phyloP scores from a whole-genome alignment of 805 yeast genomes.

The Yamadazyma paraphyllophila region DNA sequence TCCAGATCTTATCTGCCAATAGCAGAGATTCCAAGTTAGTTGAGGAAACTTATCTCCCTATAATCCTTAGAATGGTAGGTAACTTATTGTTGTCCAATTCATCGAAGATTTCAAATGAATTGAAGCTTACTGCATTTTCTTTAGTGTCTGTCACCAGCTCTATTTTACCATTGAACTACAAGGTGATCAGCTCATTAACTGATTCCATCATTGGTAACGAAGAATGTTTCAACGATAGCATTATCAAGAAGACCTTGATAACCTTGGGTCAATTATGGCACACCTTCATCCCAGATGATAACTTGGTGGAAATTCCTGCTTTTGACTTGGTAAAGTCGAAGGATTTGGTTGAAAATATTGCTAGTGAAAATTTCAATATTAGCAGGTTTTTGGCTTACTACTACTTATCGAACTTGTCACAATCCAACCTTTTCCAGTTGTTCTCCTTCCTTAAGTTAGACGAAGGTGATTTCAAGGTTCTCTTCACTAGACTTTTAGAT shows the following conservation, averaged over 20 bases:
- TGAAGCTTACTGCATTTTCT: constrained; percentile 82
- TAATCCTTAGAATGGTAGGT: constrained; percentile 58
- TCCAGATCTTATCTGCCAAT: constrained; percentile 65
- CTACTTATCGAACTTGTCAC: constrained; percentile 25
- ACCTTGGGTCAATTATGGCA: constrained; percentile 43
- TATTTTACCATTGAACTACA: constrained; percentile 56
- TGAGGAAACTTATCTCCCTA: constrained; percentile 49
- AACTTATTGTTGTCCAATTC: constrained; percentile 39
- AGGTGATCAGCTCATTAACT: constrained; percentile 31
- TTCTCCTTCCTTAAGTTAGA: constrained; percentile 23
- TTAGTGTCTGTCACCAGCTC: constrained; percentile 74
- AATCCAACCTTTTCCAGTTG: constrained; percentile 18
- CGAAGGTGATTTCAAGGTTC: constrained; percentile 13
- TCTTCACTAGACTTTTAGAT: constrained; percentile 15
- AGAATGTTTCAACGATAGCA: constrained; percentile 18
- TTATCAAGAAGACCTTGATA: constrained; percentile 33
- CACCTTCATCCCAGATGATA: constrained; percentile 3
- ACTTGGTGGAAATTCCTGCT: background rate
- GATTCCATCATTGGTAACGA: constrained; percentile 26
- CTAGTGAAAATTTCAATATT: constrained; percentile 10
- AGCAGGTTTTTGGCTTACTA: constrained; percentile 30
- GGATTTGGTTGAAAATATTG: background rate
- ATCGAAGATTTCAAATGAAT: constrained; percentile 40
- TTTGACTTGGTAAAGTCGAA: constrained; percentile 9
- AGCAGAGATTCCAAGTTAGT: constrained; percentile 45